Evolutionary conservation across 257 asterid species (phyloP), one percentile per base, ranked within the genome.

Genomic region (Striga asiatica): DNA sequence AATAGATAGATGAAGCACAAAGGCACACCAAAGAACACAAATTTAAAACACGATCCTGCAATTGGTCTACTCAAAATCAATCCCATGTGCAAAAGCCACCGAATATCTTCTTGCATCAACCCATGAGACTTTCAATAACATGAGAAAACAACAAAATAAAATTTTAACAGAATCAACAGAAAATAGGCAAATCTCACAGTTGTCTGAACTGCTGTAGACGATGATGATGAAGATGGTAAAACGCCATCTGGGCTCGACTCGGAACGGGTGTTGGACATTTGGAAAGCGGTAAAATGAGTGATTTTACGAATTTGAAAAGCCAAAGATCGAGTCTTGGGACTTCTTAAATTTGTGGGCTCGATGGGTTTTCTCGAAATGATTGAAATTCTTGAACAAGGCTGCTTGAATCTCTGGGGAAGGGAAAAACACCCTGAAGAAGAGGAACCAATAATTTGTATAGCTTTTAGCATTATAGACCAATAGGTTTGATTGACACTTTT

Each of bases 401-500:
- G 78, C 72, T 80, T 81, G 22, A 86, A 67, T 71, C 76, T 66
- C 64, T 59, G 76, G 58, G 75, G 71, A 60, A 74, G 57, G 66
- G 78, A 67, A 37, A 71, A 64, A 58, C 76, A 70, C 39, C 82
- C 91, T 58, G 81, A 66, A 5, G 83, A 58, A 9, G 85, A 73
- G 41, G 93, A 76, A 41, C 86, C 94, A 68, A 82, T 73, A 82
- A 81, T 76, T 61, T 81, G 97, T 66, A 81, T 74, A 17, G 86
- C 76, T 66, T 83, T 86, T 50, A 89, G 82, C 98, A 89, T 89
- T 66, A 70, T 85, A 49, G 38, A 0, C 14, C 12, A 16, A 6
- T 16, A 3, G 56, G 8, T 42, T 21, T 32, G 61, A 55, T 4
- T 32, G 23, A 54, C 6, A 18, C 31, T 61, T 55, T 37, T 64